A percentile compares a stretch with the other conserved stretches of the same genome.
phyloP scores from a whole-genome alignment of 345 rosid species.

The Lepidium aucheri region DNA sequence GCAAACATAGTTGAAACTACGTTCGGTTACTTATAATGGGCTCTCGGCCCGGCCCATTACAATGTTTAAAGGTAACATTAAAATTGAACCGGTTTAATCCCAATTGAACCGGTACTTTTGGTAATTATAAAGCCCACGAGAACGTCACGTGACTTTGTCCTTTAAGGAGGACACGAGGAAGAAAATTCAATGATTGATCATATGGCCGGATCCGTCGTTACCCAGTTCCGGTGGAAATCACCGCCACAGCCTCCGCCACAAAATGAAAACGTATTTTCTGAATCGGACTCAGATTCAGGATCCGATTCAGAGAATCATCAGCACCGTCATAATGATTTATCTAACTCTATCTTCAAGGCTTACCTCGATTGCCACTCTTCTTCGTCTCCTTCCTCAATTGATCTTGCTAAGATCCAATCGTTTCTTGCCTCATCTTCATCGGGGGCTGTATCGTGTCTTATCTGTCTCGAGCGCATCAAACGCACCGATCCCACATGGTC shows the following conservation, averaged over 20 bases:
- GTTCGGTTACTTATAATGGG: background rate
- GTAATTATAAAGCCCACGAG: slow-evolving; percentile 9
- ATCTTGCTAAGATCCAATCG: slow-evolving; percentile 80
- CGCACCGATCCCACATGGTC: slow-evolving; percentile 87
- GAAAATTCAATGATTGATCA: background rate
- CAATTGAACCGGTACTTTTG: background rate
- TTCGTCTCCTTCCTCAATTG: slow-evolving; percentile 37
- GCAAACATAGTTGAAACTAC: slow-evolving; percentile 3
- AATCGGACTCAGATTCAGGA: slow-evolving; percentile 58
- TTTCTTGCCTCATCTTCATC: slow-evolving; percentile 80
- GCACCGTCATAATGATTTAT: slow-evolving; percentile 42
- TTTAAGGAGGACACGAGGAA: background rate
- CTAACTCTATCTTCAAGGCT: slow-evolving; percentile 69
- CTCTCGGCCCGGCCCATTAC: slow-evolving; percentile 2
- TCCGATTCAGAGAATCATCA: slow-evolving; percentile 23
- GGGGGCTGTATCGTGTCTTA: slow-evolving; percentile 79
- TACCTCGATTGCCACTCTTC: slow-evolving; percentile 61
- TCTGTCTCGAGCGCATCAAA: slow-evolving; percentile 79
- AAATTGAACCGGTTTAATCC: background rate
- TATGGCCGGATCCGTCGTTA: slow-evolving; percentile 33
- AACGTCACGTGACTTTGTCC: background rate
- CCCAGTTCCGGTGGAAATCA: slow-evolving; percentile 17
- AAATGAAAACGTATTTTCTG: slow-evolving; percentile 18
- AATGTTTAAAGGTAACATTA: too few species aligned
- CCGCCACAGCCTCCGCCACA: slow-evolving; percentile 19